phyloP scores from a whole-genome alignment of 2,329 filamentous ascomycete genomes.

The Apiospora marii region DNA sequence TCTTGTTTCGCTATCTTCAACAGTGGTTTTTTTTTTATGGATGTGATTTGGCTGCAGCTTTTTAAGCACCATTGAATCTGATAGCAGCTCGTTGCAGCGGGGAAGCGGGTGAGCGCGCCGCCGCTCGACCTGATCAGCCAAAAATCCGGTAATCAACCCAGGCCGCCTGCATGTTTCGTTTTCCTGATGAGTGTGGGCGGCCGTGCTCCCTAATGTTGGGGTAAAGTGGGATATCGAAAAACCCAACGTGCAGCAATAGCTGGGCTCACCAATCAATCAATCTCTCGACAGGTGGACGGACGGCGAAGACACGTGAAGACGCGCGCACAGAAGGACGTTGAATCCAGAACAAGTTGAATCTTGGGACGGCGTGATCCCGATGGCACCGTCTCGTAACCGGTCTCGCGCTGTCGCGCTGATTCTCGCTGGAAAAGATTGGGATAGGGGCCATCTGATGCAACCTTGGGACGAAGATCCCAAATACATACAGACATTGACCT shows the following conservation, averaged over 20 bases:
- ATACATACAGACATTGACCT: constrained; percentile 12
- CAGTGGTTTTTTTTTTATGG: background rate
- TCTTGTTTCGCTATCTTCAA: background rate
- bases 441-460: background rate
- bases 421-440: background rate
- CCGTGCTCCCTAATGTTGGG: background rate
- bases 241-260: background rate
- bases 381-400: background rate
- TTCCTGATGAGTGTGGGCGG: background rate
- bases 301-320: background rate
- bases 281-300: background rate
- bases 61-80: background rate
- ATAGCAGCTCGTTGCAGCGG: constrained; percentile 9
- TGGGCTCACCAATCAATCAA: too few relatives aligned
- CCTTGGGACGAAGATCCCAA: constrained; percentile 6
- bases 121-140: background rate
- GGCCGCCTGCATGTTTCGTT: constrained; percentile 14
- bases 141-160: background rate
- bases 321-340: background rate
- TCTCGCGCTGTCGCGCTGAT: background rate
- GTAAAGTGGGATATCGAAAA: constrained; percentile 8
- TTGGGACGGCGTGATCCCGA: constrained; percentile 21
- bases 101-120: background rate
- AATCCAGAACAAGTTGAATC: constrained; percentile 3
- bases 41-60: constrained; percentile 8